Percentiles rank a stretch among this genome's conserved stretches.
Evolutionary conservation across 495 filamentous ascomycete genomes (phyloP).

Genomic region (Hypoxylon cercidicola): DNA sequence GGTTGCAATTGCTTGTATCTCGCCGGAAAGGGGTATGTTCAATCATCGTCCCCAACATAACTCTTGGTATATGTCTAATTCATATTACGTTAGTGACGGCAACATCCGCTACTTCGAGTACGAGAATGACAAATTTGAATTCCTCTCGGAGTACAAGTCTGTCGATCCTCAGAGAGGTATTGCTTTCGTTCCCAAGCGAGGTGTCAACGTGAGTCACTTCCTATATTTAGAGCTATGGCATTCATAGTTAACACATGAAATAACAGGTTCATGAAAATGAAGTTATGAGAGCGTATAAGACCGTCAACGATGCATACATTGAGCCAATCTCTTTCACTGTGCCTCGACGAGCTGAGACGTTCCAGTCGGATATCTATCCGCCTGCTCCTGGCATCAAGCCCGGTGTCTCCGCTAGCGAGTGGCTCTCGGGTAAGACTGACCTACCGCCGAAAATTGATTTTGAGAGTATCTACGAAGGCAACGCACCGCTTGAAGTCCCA

Average conservation of each 20-base stretch:
- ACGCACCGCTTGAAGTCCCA: constrained; percentile 76
- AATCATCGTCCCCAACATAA: background rate
- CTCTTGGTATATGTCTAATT: constrained; percentile 20
- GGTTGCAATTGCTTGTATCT: constrained; percentile 92
- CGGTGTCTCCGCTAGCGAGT: constrained; percentile 81
- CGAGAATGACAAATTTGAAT: constrained; percentile 97
- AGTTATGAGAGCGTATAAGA: constrained; percentile 95
- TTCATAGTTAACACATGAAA: constrained; percentile 37
- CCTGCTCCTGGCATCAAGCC: constrained; percentile 80
- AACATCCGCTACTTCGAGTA: constrained; percentile 99
- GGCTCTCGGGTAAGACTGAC: constrained; percentile 84
- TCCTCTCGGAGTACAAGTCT: constrained; percentile 94
- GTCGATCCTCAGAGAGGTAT: constrained; percentile 92
- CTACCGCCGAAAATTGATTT: constrained; percentile 92
- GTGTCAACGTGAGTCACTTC: constrained; percentile 75
- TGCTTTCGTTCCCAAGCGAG: constrained; percentile 94
- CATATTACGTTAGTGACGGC: constrained; percentile 72
- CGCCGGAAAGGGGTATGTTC: constrained; percentile 90
- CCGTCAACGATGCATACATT: constrained; percentile 91
- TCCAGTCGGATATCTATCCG: constrained; percentile 97
- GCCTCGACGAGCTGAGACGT: constrained; percentile 92
- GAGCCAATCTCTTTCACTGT: constrained; percentile 98
- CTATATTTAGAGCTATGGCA: background rate
- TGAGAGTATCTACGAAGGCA: constrained; percentile 88
- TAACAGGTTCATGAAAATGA: constrained; percentile 93